These are phyloP conservation scores for Eudorina sp. DNA, from an alignment of 139 green algal species.

Conservation along the genomic window DNA sequence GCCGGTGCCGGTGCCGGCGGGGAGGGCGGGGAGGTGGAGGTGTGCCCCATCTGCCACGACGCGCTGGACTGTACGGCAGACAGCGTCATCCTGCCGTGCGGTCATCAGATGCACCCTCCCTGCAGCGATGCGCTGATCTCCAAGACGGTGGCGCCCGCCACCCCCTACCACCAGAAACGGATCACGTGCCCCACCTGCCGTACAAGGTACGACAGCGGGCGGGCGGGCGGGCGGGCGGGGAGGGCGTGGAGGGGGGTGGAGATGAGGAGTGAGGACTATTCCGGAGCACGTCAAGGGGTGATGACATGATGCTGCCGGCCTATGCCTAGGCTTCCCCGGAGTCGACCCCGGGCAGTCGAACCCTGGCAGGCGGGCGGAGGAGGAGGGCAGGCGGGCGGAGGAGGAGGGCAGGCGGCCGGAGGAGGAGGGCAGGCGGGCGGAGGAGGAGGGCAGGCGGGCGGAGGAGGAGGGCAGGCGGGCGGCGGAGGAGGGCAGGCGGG, in stretches of 20 bases:
- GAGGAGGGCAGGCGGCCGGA: too few species aligned
- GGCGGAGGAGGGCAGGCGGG: too few species aligned
- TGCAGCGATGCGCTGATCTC: constrained; percentile 76
- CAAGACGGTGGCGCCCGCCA: background rate
- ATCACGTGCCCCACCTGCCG: constrained; percentile 86
- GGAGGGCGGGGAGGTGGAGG: constrained; percentile 27
- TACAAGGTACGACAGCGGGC: background rate
- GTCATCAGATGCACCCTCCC: constrained; percentile 76
- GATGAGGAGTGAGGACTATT: too few species aligned
- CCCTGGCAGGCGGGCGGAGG: too few species aligned
- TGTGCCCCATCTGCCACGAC: constrained; percentile 86
- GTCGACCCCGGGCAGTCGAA: too few species aligned
- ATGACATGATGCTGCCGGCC: too few species aligned
- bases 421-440: too few species aligned
- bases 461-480: too few species aligned
- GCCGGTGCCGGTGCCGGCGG: background rate
- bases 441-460: too few species aligned
- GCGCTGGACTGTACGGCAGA: constrained; percentile 32
- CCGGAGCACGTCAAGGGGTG: too few species aligned
- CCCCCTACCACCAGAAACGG: constrained; percentile 15
- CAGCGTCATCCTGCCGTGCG: constrained; percentile 80
- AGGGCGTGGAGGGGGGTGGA: background rate
- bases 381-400: too few species aligned
- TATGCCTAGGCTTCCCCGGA: too few species aligned
- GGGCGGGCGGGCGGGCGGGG: background rate